These are phyloP conservation scores for Verticillium zaregamsianum DNA, from an alignment of 2,329 filamentous ascomycete species.

Conservation along the genomic window DNA sequence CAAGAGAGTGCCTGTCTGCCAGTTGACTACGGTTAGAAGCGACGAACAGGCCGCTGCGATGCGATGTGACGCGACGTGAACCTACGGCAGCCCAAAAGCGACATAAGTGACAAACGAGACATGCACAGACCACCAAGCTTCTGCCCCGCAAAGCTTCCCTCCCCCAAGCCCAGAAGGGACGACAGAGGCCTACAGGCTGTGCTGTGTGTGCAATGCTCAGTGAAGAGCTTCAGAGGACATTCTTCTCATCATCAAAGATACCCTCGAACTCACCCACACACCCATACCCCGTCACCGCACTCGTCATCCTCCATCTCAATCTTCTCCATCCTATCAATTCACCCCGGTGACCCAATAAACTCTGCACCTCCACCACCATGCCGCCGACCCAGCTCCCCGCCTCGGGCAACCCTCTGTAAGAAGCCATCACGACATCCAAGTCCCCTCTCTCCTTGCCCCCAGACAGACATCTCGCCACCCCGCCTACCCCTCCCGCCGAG, in stretches of 20 bases:
- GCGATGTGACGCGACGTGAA: too few species aligned
- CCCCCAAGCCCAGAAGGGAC: too few species aligned
- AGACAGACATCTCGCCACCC: background rate
- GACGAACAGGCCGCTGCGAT: too few species aligned
- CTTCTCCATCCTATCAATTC: background rate
- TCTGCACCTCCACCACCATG: constrained; percentile 23
- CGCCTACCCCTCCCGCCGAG: background rate
- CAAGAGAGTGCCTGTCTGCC: too few species aligned
- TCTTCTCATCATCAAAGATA: background rate
- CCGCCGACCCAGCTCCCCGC: constrained; percentile 41
- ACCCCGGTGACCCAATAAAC: background rate
- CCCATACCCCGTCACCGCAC: background rate
- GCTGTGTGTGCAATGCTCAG: background rate
- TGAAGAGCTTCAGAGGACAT: background rate
- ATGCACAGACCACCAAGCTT: background rate
- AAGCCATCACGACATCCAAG: background rate
- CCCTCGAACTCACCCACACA: background rate
- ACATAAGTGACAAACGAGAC: too few species aligned
- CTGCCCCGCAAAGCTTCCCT: background rate
- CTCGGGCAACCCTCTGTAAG: constrained; percentile 44
- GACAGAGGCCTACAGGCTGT: background rate
- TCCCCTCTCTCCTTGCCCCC: background rate
- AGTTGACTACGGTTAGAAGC: too few species aligned
- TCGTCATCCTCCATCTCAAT: background rate
- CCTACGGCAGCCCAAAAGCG: too few species aligned